A percentile compares a stretch with the other conserved stretches of the same genome.
phyloP scores from a whole-genome alignment of 2,329 filamentous ascomycete species.

The Septoria petroselini region DNA sequence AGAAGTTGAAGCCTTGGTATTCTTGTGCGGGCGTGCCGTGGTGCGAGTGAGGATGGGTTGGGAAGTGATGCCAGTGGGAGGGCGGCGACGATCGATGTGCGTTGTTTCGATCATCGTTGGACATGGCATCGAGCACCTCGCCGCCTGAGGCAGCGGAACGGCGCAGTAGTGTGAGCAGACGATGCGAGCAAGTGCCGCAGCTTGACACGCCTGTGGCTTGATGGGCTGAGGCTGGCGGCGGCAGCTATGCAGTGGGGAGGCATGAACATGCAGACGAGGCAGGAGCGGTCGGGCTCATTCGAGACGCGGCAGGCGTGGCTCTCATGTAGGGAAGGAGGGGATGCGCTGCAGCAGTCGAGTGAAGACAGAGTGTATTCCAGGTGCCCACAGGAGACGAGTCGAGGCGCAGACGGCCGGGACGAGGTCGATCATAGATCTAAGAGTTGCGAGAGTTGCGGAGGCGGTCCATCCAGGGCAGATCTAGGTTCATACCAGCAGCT shows the following conservation, averaged over 20 bases:
- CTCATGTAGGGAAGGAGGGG: too few species aligned
- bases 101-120: slow-evolving; percentile 32
- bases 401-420: slow-evolving; percentile 11
- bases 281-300: slow-evolving; percentile 10
- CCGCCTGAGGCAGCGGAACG: slow-evolving; percentile 10
- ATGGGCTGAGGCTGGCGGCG: slow-evolving; percentile 30
- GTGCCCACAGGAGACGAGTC: slow-evolving; percentile 18
- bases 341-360: too few species aligned
- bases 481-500: slow-evolving; percentile 19
- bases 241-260: slow-evolving; percentile 16
- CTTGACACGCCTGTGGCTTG: slow-evolving; percentile 31
- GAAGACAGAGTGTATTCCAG: too few species aligned
- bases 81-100: slow-evolving; percentile 33
- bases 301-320: background rate
- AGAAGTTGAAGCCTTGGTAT: slow-evolving; percentile 63
- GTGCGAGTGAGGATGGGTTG: slow-evolving; percentile 53
- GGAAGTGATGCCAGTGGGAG: slow-evolving; percentile 29
- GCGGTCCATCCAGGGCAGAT: slow-evolving; percentile 13
- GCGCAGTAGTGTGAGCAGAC: slow-evolving; percentile 11
- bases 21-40: slow-evolving; percentile 68
- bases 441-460: slow-evolving; percentile 19
- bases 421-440: slow-evolving; percentile 5
- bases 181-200: slow-evolving; percentile 20
- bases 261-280: slow-evolving; percentile 12
- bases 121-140: slow-evolving; percentile 29